phyloP scores from a whole-genome alignment of 768 basidiomycete species.

The Suillus brevipes region DNA sequence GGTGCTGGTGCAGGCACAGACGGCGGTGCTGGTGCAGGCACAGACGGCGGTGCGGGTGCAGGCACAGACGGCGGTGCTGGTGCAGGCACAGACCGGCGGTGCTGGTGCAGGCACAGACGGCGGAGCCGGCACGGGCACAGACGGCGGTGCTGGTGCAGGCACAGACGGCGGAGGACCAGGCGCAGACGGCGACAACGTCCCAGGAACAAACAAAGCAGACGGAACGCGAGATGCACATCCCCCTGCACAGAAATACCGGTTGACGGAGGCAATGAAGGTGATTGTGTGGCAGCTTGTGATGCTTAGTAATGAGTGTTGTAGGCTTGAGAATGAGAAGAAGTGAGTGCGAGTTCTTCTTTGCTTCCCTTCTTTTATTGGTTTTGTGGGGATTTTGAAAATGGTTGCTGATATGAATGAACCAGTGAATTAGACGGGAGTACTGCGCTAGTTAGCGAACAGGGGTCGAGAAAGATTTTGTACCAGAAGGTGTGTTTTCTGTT shows the following conservation, averaged over 20 bases:
- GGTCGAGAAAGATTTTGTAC: conserved; percentile 75
- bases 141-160: background rate
- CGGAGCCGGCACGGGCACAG: background rate
- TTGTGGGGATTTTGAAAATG: background rate
- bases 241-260: conserved; percentile 72
- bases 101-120: background rate
- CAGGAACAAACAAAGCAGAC: conserved; percentile 26
- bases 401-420: conserved; percentile 16
- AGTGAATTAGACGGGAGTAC: conserved; percentile 64
- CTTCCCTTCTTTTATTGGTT: background rate
- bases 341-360: conserved; percentile 24
- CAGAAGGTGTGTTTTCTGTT: conserved; percentile 53
- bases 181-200: conserved; percentile 15
- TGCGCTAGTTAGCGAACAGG: conserved; percentile 78
- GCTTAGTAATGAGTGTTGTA: conserved; percentile 81
- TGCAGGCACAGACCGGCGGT: too few species aligned
- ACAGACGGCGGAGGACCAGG: background rate
- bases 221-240: conserved; percentile 49
- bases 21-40: background rate
- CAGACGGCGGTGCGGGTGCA: too few species aligned
- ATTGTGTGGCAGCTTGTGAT: conserved; percentile 80
- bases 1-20: conserved; percentile 8
- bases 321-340: conserved; percentile 67
- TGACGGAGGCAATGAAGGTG: conserved; percentile 80
- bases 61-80: background rate